phyloP scores from a whole-genome alignment of 2,329 filamentous ascomycete species.

The Fusarium sp. region DNA sequence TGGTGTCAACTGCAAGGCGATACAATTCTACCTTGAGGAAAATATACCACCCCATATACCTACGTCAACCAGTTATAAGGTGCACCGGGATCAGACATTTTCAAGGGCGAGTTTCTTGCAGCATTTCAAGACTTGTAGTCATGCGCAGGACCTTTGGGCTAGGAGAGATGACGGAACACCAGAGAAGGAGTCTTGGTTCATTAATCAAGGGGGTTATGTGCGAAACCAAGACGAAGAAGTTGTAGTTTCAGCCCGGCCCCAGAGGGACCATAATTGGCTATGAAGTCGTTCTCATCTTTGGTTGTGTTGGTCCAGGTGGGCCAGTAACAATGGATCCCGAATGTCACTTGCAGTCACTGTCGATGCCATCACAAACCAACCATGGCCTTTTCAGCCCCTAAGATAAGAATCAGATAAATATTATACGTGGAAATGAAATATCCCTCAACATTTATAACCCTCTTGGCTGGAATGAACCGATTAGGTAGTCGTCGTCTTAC shows the following conservation, averaged over 20 bases:
- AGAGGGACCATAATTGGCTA: not conserved
- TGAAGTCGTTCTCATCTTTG: not conserved
- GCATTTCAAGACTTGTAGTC: constrained; percentile 4
- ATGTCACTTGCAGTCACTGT: not conserved
- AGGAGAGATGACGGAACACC: not conserved
- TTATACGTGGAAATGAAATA: not conserved
- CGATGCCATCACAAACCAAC: not conserved
- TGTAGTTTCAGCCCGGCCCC: too few species aligned
- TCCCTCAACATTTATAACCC: not conserved
- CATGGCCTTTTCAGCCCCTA: not conserved
- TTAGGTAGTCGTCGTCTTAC: constrained; percentile 12
- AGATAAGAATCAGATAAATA: not conserved
- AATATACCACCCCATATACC: accelerated
- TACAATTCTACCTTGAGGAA: not conserved
- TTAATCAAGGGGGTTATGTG: not conserved
- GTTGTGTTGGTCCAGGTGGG: not conserved
- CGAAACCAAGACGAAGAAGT: not conserved
- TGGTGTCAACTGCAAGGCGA: constrained; percentile 7
- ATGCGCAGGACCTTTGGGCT: constrained; percentile 6
- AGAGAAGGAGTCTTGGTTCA: not conserved
- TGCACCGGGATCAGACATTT: not conserved
- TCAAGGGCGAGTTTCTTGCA: not conserved
- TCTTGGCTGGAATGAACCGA: not conserved
- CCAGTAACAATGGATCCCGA: not conserved
- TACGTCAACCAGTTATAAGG: not conserved